These are phyloP conservation scores for Fusarium sp. DNA, from an alignment of 2,329 filamentous ascomycete species.

Conservation along the genomic window DNA sequence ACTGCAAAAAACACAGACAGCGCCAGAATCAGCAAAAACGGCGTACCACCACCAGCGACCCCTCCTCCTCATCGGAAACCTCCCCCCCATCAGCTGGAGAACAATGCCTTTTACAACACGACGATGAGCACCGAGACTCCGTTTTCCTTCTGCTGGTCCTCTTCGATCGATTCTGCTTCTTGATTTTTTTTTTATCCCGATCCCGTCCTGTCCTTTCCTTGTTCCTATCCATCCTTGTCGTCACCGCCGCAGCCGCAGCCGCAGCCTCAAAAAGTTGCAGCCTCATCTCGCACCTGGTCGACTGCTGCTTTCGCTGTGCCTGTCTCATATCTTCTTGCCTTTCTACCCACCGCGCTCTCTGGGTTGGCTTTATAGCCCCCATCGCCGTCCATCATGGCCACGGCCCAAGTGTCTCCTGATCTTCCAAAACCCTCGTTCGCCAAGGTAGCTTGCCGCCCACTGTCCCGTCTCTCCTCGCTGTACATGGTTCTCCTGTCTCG, in stretches of 20 bases:
- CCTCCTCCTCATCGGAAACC: conserved; percentile 24
- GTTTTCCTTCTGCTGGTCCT: conserved; percentile 62
- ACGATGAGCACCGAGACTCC: conserved; percentile 68
- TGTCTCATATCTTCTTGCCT: conserved; percentile 32
- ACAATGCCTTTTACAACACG: conserved; percentile 56
- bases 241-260: conserved; percentile 39
- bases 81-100: conserved; percentile 38
- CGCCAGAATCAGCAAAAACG: conserved; percentile 26
- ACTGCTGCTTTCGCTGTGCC: conserved; percentile 28
- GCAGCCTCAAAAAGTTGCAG: conserved; percentile 29
- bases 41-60: conserved; percentile 24
- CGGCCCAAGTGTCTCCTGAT: conserved; percentile 60
- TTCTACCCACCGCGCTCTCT: conserved; percentile 31
- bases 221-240: conserved; percentile 32
- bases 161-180: conserved; percentile 66
- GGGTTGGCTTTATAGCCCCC: conserved; percentile 39
- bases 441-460: conserved; percentile 65
- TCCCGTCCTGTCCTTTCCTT: conserved; percentile 48
- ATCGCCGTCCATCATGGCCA: conserved; percentile 56
- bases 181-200: conserved; percentile 54
- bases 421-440: conserved; percentile 77
- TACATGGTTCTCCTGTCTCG: conserved; percentile 16
- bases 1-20: conserved; percentile 7
- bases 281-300: conserved; percentile 35
- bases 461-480: conserved; percentile 6